Base-by-base conservation (phyloP, 2,329 filamentous ascomycete genomes). In the Tolypocladium album region DNA sequence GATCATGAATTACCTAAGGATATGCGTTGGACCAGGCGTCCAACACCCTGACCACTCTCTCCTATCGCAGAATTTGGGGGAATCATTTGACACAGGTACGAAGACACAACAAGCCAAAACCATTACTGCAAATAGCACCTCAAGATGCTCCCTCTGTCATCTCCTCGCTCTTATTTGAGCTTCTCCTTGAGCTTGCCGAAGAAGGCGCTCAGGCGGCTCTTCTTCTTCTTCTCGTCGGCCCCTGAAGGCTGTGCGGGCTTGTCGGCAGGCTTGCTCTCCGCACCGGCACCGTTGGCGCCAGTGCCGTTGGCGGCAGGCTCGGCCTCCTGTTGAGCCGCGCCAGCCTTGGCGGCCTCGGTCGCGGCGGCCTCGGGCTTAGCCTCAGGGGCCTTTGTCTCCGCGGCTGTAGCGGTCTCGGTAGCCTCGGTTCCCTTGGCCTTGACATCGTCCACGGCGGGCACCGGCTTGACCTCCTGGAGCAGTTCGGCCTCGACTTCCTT, bases 401-500 rank as follows among this genome's bases (percentile, higher is more conserved):
- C 40, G 8, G 40, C 8, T 20, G 17, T 11, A n/a, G 40, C 64
- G 31, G 66, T 59, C 58, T 67, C 66, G 27, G 62, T 52, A n/a
- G 63, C 45, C 60, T 65, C 64, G 22, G 64, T 34, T 58, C 67
- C 47, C 5, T 22, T 65, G 27, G 64, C 55, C 61, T 67, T 62
- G 52, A 71, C 61, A 47, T 74, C 75, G 45, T 61, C 67, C 0
- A 69, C 65, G 15, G 71, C 68, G 65, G 76, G 67, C 58, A 70
- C 69, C 58, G 74, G 70, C 71, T 81, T 78, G 62, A 86, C 80
- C 71, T 88, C 83, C 64, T 84, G 80, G 56, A 92, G 77, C 11
- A 95, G 79, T 75, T 96, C 88, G 34, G 83, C 73, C 76, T 95
- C 90, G 6, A 92, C 80, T 12, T 78, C 80, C 71, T 83, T 84